Percentiles rank a stretch among this genome's conserved stretches.
phyloP scores from a whole-genome alignment of 257 asterid species.

The Scutellaria minor region DNA sequence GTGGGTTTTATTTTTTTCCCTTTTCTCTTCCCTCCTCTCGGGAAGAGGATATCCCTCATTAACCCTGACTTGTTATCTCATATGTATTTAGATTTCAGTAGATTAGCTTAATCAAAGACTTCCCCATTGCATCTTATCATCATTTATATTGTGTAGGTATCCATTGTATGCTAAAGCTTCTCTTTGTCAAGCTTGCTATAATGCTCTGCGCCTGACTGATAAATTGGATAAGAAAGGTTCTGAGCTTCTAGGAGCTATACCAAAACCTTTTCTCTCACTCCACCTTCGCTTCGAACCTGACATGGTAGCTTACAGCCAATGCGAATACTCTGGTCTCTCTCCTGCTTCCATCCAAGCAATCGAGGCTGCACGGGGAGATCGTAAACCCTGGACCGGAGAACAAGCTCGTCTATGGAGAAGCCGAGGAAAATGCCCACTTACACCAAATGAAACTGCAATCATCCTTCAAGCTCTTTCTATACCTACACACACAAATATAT shows the following conservation, averaged over 20 bases:
- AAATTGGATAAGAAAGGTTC: conserved; percentile 66
- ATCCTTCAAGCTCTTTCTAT: conserved; percentile 82
- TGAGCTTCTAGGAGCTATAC: conserved; percentile 84
- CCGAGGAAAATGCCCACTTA: conserved; percentile 94
- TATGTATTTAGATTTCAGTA: conserved; percentile 8
- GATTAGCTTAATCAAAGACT: conserved; percentile 19
- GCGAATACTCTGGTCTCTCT: conserved; percentile 71
- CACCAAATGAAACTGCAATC: conserved; percentile 86
- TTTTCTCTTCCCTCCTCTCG: too few relatives aligned
- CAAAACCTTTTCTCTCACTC: conserved; percentile 96
- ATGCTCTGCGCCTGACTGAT: conserved; percentile 68
- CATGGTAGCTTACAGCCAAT: conserved; percentile 98
- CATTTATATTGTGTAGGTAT: conserved; percentile 61
- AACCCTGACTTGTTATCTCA: not conserved
- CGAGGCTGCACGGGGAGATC: conserved; percentile 76
- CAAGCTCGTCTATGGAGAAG: conserved; percentile 85
- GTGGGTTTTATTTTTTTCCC: too few relatives aligned
- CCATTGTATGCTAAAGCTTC: conserved; percentile 90
- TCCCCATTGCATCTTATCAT: conserved; percentile 1
- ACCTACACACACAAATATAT: conserved; percentile 74
- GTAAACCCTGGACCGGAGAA: conserved; percentile 94
- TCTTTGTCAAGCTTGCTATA: conserved; percentile 90
- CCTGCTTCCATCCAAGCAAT: conserved; percentile 69
- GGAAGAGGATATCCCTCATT: not conserved
- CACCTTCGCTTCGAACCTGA: conserved; percentile 99